phyloP scores from a whole-genome alignment of 495 filamentous ascomycete species.

The Tuber calosporum region DNA sequence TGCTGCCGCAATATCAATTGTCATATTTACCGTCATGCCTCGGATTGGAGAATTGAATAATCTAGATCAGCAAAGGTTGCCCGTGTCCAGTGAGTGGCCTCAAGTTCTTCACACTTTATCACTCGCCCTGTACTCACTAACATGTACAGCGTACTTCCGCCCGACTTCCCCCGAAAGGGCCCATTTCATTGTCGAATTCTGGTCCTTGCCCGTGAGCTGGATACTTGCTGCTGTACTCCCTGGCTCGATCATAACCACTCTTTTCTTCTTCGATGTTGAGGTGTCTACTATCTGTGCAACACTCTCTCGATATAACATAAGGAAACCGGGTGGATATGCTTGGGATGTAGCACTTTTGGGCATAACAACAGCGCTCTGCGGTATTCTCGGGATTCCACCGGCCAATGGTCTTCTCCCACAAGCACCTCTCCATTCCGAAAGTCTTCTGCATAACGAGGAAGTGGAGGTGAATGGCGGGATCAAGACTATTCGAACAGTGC shows the following conservation, averaged over 20 bases:
- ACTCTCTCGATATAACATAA: slow-evolving; percentile 58
- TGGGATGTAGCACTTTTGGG: slow-evolving; percentile 65
- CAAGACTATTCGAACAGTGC: slow-evolving; percentile 43
- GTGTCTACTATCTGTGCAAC: slow-evolving; percentile 71
- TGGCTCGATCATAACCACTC: slow-evolving; percentile 59
- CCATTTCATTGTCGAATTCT: slow-evolving; percentile 60
- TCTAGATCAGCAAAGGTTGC: slow-evolving; percentile 58
- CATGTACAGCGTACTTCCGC: slow-evolving; percentile 51
- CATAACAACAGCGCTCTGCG: slow-evolving; percentile 61
- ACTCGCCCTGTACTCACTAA: slow-evolving; percentile 53
- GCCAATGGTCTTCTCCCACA: slow-evolving; percentile 65
- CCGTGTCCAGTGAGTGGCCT: slow-evolving; percentile 48
- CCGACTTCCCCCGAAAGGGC: slow-evolving; percentile 55
- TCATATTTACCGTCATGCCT: slow-evolving; percentile 61
- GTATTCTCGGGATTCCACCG: slow-evolving; percentile 62
- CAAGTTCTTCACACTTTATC: slow-evolving; percentile 52
- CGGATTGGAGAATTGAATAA: slow-evolving; percentile 57
- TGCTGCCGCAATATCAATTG: slow-evolving; percentile 64
- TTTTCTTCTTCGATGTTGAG: slow-evolving; percentile 72
- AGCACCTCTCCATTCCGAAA: slow-evolving; percentile 63
- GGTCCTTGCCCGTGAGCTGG: slow-evolving; percentile 57
- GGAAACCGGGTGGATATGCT: slow-evolving; percentile 61
- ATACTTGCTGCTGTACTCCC: slow-evolving; percentile 59
- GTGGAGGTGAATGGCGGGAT: slow-evolving; percentile 39
- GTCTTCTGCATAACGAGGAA: slow-evolving; percentile 53